Percentiles rank a stretch among this genome's conserved stretches.
These are phyloP conservation scores for Fusarium anthophilum DNA, from an alignment of 2,329 filamentous ascomycete species.

Conservation along the genomic window DNA sequence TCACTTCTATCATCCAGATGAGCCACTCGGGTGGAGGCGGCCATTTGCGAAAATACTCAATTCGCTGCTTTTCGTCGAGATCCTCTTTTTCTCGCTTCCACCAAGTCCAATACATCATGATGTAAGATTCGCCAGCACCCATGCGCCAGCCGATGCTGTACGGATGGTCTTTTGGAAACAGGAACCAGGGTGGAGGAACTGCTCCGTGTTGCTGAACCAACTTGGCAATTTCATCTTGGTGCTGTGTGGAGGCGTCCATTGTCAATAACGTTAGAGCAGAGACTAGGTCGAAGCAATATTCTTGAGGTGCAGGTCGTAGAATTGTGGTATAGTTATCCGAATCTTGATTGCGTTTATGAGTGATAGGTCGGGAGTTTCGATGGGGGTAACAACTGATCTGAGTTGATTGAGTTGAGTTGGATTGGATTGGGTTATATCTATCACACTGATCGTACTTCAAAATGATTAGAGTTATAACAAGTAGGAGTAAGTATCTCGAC, in stretches of 20 bases:
- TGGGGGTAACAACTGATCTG: background rate
- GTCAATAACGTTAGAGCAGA: accelerated
- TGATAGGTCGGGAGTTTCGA: background rate
- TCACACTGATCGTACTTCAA: background rate
- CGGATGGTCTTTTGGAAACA: background rate
- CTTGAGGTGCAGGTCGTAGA: background rate
- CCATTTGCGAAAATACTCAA: background rate
- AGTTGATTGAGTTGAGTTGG: background rate
- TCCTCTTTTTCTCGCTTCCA: background rate
- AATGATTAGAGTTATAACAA: background rate
- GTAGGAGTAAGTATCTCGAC: background rate
- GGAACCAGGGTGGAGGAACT: background rate
- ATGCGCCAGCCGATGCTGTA: background rate
- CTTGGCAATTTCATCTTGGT: background rate
- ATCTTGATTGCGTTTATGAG: background rate
- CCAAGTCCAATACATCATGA: background rate
- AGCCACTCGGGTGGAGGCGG: background rate
- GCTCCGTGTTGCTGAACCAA: background rate
- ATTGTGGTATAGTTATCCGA: background rate
- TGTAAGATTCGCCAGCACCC: background rate
- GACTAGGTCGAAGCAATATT: accelerated
- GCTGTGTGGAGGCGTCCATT: background rate
- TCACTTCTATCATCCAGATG: background rate
- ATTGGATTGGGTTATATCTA: accelerated
- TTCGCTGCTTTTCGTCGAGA: background rate